Evolutionary conservation across 345 rosid genomes (phyloP).

Genomic region (Gossypium raimondii): DNA sequence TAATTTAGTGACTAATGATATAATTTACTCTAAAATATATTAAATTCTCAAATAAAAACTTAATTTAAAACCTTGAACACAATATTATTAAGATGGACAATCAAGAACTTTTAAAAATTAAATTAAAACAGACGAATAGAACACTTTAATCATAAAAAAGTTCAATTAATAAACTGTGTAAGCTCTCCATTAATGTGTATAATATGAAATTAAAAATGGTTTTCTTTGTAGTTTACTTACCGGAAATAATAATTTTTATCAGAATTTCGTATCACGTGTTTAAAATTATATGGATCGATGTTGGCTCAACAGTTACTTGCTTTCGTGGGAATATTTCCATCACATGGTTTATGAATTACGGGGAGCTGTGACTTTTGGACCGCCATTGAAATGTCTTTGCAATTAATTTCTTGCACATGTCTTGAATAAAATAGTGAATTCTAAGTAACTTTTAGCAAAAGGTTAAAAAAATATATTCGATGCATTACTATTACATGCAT

Average conservation of each 20-base stretch:
- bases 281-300: background rate
- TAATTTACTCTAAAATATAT: too few relatives aligned
- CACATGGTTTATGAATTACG: background rate
- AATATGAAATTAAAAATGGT: background rate
- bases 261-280: background rate
- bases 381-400: background rate
- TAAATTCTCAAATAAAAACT: too few relatives aligned
- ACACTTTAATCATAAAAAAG: too few relatives aligned
- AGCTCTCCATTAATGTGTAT: background rate
- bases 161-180: background rate
- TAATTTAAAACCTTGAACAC: too few relatives aligned
- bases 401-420: slow-evolving; percentile 4
- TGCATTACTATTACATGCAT: too few relatives aligned
- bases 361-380: background rate
- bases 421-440: background rate
- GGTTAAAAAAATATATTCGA: background rate
- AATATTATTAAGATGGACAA: too few relatives aligned
- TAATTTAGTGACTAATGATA: too few relatives aligned
- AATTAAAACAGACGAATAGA: too few relatives aligned
- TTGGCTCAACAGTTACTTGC: background rate
- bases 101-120: too few relatives aligned
- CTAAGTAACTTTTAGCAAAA: background rate
- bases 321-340: background rate
- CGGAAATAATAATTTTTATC: background rate
- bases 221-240: background rate